phyloP scores from a whole-genome alignment of 805 yeast species.

The Crinitomyces ghanaensis region DNA sequence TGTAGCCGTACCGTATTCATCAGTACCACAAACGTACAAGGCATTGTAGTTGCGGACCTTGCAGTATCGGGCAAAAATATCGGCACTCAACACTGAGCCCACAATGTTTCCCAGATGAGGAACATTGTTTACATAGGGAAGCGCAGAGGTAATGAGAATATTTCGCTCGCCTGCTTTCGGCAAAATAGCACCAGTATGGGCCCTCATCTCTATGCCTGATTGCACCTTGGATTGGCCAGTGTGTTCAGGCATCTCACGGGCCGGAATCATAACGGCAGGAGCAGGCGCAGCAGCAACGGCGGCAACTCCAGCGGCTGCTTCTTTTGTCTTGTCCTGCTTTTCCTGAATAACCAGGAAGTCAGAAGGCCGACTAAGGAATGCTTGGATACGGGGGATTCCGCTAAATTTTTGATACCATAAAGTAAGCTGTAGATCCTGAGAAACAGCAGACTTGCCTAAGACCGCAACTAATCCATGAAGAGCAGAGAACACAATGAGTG shows the following conservation, averaged over 20 bases:
- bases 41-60: constrained; percentile 83
- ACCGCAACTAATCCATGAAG: constrained; percentile 30
- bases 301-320: constrained; percentile 5
- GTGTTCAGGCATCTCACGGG: constrained; percentile 31
- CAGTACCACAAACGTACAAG: constrained; percentile 89
- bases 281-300: constrained; percentile 8
- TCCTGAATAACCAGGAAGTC: constrained; percentile 3
- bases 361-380: constrained; percentile 12
- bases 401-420: constrained; percentile 26
- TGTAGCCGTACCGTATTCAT: constrained; percentile 98
- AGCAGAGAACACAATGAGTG: constrained; percentile 35
- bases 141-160: constrained; percentile 84
- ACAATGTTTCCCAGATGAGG: constrained; percentile 97
- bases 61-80: constrained; percentile 81
- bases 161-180: constrained; percentile 71
- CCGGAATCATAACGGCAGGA: constrained; percentile 24
- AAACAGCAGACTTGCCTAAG: constrained; percentile 23
- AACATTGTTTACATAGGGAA: constrained; percentile 96
- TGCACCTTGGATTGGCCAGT: constrained; percentile 26
- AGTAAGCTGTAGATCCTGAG: constrained; percentile 20
- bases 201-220: constrained; percentile 8
- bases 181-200: constrained; percentile 30
- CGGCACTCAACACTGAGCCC: constrained; percentile 92
- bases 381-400: constrained; percentile 19
- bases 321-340: too few relatives aligned